phyloP scores from a whole-genome alignment of 768 basidiomycete species.

The Panaeolus cyanescens region DNA sequence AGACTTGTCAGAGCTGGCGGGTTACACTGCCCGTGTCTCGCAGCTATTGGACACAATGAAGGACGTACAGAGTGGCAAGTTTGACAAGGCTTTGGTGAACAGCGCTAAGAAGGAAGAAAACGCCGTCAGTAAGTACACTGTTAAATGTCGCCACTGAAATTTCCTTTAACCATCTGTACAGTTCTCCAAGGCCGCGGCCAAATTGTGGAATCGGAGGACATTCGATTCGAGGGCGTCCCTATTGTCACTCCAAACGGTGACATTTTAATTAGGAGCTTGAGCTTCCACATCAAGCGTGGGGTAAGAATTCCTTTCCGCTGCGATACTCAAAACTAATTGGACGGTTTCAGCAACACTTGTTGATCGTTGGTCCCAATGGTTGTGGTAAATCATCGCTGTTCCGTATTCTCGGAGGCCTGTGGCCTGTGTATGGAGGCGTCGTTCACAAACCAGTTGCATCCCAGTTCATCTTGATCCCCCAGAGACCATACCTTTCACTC shows the following conservation, averaged over 20 bases:
- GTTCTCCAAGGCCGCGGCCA: slow-evolving; percentile 80
- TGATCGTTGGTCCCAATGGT: slow-evolving; percentile 95
- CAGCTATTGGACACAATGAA: slow-evolving; percentile 89
- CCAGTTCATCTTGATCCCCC: slow-evolving; percentile 93
- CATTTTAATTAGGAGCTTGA: slow-evolving; percentile 79
- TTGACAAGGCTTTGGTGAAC: slow-evolving; percentile 85
- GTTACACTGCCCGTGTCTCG: slow-evolving; percentile 91
- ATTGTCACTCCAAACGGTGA: slow-evolving; percentile 97
- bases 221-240: slow-evolving; percentile 90
- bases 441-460: slow-evolving; percentile 88
- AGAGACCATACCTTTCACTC: slow-evolving; percentile 91
- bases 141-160: neutral
- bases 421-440: slow-evolving; percentile 82
- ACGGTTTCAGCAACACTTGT: slow-evolving; percentile 76
- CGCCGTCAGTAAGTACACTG: slow-evolving; percentile 60
- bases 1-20: slow-evolving; percentile 93
- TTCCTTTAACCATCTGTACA: slow-evolving; percentile 24
- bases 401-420: slow-evolving; percentile 95
- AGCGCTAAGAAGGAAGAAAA: slow-evolving; percentile 75
- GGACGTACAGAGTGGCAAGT: slow-evolving; percentile 81
- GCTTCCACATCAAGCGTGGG: slow-evolving; percentile 87
- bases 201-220: slow-evolving; percentile 84
- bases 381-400: slow-evolving; percentile 92
- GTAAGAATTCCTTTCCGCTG: slow-evolving; percentile 35
- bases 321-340: slow-evolving; percentile 7